A percentile compares a stretch with the other conserved stretches of the same genome.
phyloP scores from a whole-genome alignment of 2,329 filamentous ascomycete genomes.

The Sporothrix schenckii region DNA sequence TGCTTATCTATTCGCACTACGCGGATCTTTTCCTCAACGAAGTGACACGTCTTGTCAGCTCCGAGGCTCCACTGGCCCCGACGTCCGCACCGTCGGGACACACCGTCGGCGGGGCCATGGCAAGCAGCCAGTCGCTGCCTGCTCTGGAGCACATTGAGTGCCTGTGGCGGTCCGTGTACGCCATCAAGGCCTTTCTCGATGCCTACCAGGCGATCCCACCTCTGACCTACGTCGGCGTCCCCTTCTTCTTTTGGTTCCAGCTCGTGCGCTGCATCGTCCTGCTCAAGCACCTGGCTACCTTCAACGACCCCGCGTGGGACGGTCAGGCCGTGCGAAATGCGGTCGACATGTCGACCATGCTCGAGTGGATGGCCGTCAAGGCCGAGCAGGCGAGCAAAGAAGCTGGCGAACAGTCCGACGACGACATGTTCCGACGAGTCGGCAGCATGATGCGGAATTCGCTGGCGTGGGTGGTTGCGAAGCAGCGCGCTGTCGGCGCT shows the following conservation, averaged over 20 bases:
- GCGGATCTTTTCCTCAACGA: conserved; percentile 35
- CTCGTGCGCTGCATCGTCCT: conserved; percentile 44
- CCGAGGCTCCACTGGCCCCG: conserved; percentile 38
- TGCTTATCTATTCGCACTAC: conserved; percentile 31
- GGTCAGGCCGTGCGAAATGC: conserved; percentile 42
- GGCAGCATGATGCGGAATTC: conserved; percentile 15
- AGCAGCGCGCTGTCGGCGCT: not conserved
- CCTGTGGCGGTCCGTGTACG: conserved; percentile 44
- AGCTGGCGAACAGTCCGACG: conserved; percentile 40
- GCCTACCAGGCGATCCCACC: conserved; percentile 40
- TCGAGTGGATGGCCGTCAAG: conserved; percentile 42
- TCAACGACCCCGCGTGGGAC: conserved; percentile 47
- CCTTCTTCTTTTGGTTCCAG: conserved; percentile 47
- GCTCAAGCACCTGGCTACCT: conserved; percentile 45
- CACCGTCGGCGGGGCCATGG: not conserved
- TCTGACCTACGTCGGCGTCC: conserved; percentile 40
- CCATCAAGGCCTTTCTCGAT: conserved; percentile 43
- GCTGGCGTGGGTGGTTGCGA: not conserved
- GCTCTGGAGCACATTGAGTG: conserved; percentile 43
- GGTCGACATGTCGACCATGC: conserved; percentile 40
- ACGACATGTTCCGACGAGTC: conserved; percentile 43
- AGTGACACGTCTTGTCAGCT: conserved; percentile 40
- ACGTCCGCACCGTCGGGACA: conserved; percentile 28
- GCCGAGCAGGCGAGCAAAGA: conserved; percentile 40
- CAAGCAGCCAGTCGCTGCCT: conserved; percentile 30